phyloP scores from a whole-genome alignment of 495 filamentous ascomycete species.

The Tetracladium setigerum region DNA sequence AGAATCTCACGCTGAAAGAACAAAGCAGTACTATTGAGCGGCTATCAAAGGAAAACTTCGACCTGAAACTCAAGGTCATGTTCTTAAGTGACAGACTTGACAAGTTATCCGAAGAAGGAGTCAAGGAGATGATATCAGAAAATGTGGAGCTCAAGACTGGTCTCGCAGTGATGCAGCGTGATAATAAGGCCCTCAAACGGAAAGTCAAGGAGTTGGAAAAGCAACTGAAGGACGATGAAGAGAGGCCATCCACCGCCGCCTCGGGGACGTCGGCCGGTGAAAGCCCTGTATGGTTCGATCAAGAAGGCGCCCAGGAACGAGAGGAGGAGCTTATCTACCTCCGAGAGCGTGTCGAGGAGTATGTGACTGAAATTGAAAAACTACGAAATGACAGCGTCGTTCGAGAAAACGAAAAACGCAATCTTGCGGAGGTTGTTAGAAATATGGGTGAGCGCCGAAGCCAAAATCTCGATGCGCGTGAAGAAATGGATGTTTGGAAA shows the following conservation, averaged over 20 bases:
- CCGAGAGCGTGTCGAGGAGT: constrained; percentile 74
- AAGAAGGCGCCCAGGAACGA: constrained; percentile 54
- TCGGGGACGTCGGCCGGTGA: constrained; percentile 40
- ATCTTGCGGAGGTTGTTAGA: constrained; percentile 70
- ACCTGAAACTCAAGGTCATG: constrained; percentile 94
- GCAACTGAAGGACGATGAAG: constrained; percentile 65
- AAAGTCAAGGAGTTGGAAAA: constrained; percentile 81
- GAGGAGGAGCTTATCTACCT: constrained; percentile 82
- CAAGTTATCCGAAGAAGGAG: constrained; percentile 88
- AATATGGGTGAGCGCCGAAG: constrained; percentile 59
- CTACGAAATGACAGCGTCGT: constrained; percentile 66
- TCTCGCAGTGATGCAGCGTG: constrained; percentile 77
- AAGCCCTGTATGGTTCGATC: constrained; percentile 34
- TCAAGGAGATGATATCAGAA: constrained; percentile 95
- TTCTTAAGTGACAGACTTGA: constrained; percentile 91
- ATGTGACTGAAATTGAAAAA: constrained; percentile 75
- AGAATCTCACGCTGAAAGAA: constrained; percentile 88
- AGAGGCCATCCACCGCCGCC: constrained; percentile 46
- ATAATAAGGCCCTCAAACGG: constrained; percentile 72
- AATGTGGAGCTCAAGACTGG: constrained; percentile 93
- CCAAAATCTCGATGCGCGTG: constrained; percentile 65
- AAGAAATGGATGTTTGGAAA: constrained; percentile 90
- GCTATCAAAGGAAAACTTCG: constrained; percentile 93
- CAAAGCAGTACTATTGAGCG: constrained; percentile 95
- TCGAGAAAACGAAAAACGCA: constrained; percentile 73